A percentile compares a stretch with the other conserved stretches of the same genome.
These are phyloP conservation scores for Corylus americana DNA, from an alignment of 306 rosid species.

Conservation along the genomic window DNA sequence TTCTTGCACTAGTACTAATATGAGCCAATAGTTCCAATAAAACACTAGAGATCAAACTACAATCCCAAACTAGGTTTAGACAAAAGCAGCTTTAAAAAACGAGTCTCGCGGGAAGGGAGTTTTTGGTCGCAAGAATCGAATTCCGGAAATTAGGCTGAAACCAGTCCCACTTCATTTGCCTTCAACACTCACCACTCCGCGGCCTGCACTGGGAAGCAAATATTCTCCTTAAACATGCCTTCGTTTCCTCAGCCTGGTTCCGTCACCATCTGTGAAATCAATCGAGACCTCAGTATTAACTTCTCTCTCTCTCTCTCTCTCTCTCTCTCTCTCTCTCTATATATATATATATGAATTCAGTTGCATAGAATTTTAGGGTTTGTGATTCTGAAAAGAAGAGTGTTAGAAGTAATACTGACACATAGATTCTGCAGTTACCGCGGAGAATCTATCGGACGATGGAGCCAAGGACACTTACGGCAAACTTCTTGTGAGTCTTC, in stretches of 20 bases:
- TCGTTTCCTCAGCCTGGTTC: slow-evolving; percentile 79
- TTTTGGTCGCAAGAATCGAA: too few relatives aligned
- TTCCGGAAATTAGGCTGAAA: too few relatives aligned
- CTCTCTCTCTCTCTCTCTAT: background rate
- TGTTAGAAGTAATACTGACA: background rate
- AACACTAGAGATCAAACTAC: too few relatives aligned
- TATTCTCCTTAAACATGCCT: slow-evolving; percentile 43
- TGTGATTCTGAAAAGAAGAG: background rate
- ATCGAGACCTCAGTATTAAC: slow-evolving; percentile 72
- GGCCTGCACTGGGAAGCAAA: background rate
- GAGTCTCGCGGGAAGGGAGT: too few relatives aligned
- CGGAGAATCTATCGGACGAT: slow-evolving; percentile 72
- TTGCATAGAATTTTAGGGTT: slow-evolving; percentile 11
- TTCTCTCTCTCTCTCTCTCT: background rate
- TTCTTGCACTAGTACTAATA: too few relatives aligned
- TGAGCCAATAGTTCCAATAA: too few relatives aligned
- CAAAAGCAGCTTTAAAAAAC: too few relatives aligned
- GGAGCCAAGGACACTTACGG: slow-evolving; percentile 74
- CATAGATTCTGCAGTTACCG: slow-evolving; percentile 59
- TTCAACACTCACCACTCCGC: background rate
- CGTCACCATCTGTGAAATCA: slow-evolving; percentile 89
- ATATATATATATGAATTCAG: background rate
- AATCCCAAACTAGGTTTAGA: too few relatives aligned
- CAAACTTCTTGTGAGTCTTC: slow-evolving; percentile 59
- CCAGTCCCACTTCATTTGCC: background rate